Evolutionary conservation across 2,329 filamentous ascomycete genomes (phyloP).

Genomic region (Drechslerella stenobrocha): DNA sequence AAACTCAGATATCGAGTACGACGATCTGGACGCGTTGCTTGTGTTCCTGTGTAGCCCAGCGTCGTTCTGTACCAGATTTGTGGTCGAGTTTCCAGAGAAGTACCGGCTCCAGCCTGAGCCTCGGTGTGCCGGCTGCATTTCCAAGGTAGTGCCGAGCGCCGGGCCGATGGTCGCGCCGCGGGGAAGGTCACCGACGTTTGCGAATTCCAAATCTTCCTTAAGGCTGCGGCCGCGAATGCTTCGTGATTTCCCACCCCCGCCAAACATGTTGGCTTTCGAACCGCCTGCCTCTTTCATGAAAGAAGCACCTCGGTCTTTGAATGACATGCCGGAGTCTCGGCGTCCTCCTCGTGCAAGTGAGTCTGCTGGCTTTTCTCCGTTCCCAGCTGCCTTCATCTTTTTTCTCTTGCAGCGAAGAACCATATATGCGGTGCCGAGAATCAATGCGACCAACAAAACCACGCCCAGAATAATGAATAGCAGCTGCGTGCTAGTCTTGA

Average conservation of each 20-base stretch:
- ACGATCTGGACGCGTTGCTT: constrained; percentile 44
- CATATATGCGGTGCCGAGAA: constrained; percentile 49
- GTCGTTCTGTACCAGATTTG: constrained; percentile 50
- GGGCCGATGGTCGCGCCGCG: constrained; percentile 34
- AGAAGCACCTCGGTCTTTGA: constrained; percentile 52
- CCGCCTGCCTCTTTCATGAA: constrained; percentile 52
- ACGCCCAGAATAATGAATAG: constrained; percentile 51
- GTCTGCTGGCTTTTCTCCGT: constrained; percentile 35
- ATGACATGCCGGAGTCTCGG: constrained; percentile 49
- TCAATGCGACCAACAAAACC: constrained; percentile 47
- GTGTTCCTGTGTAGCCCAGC: constrained; percentile 37
- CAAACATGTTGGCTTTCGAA: constrained; percentile 33
- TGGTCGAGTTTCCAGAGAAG: constrained; percentile 52
- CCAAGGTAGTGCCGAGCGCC: constrained; percentile 37
- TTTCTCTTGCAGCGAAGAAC: constrained; percentile 49
- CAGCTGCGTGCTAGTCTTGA: constrained; percentile 50
- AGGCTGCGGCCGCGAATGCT: constrained; percentile 26
- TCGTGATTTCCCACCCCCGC: constrained; percentile 18
- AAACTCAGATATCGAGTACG: constrained; percentile 45
- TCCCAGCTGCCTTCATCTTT: constrained; percentile 36
- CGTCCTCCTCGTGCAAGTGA: constrained; percentile 20
- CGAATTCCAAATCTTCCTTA: constrained; percentile 39
- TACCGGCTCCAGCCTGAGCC: constrained; percentile 53
- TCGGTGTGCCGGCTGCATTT: constrained; percentile 46
- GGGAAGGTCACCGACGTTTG: constrained; percentile 32